phyloP scores from a whole-genome alignment of 371 early-diverging fungal species.

The Apophysomyces elegans region DNA sequence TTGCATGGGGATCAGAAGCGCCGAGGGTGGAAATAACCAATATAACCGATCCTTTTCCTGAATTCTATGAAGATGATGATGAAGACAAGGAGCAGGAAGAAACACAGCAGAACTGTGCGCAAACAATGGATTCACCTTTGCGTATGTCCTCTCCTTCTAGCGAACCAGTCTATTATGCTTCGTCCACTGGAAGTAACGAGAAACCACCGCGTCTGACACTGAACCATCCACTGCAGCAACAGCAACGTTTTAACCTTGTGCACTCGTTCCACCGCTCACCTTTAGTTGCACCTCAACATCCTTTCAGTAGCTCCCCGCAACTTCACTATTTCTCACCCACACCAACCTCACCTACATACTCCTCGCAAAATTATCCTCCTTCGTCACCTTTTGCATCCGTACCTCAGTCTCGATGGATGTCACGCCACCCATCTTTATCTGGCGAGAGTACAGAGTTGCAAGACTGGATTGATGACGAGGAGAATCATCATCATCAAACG shows the following conservation, averaged over 20 bases:
- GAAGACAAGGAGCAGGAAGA: constrained; percentile 27
- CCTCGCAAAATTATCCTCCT: constrained; percentile 13
- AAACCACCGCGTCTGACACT: constrained; percentile 15
- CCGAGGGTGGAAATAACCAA: constrained; percentile 83
- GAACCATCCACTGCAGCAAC: constrained; percentile 30
- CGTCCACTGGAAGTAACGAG: not conserved
- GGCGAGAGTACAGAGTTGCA: constrained; percentile 17
- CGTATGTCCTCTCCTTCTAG: constrained; percentile 17
- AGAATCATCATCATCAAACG: constrained; percentile 15
- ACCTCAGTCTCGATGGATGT: constrained; percentile 7
- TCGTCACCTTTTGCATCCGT: constrained; percentile 5
- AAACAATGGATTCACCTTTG: not conserved
- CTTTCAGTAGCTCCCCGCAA: constrained; percentile 28
- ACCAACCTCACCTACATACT: constrained; percentile 19
- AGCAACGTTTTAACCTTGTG: constrained; percentile 46
- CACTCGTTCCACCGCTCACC: constrained; percentile 57
- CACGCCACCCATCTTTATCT: not conserved
- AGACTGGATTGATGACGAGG: constrained; percentile 58
- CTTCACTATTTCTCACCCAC: constrained; percentile 25
- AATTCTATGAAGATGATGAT: constrained; percentile 74
- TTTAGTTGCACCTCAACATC: constrained; percentile 55
- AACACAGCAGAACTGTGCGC: not conserved
- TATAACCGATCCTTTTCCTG: constrained; percentile 87
- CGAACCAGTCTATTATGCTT: constrained; percentile 9
- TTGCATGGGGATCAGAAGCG: constrained; percentile 85